Evolutionary conservation across 129 eudicot species (phyloP).

Genomic region (Lonicera japonica): DNA sequence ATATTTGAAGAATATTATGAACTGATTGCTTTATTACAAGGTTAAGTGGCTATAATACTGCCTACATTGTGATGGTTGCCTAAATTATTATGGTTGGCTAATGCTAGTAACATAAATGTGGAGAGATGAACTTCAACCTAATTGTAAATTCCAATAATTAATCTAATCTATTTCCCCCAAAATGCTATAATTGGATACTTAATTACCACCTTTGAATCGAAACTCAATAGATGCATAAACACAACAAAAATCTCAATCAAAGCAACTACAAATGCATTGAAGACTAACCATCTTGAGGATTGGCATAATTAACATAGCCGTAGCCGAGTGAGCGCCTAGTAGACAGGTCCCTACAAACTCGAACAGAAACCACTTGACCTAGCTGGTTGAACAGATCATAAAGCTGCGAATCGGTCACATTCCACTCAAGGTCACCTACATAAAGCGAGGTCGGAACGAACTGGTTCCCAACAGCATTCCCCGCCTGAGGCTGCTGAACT

Average conservation of each 20-base stretch:
- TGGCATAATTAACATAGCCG: conserved; percentile 78
- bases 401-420: conserved; percentile 73
- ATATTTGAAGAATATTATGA: too few species aligned
- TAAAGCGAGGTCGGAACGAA: conserved; percentile 63
- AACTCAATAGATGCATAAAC: neutral
- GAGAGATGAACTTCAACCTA: too few species aligned
- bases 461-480: conserved; percentile 47
- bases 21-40: too few species aligned
- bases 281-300: conserved; percentile 72
- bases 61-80: too few species aligned
- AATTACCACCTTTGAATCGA: neutral
- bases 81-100: too few species aligned
- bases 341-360: conserved; percentile 74
- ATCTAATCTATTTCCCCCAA: neutral
- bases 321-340: conserved; percentile 78
- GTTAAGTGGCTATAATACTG: too few species aligned
- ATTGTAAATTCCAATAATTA: too few species aligned
- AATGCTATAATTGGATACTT: neutral
- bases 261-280: neutral
- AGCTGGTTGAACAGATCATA: conserved; percentile 66
- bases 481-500: conserved; percentile 31
- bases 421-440: conserved; percentile 74
- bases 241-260: neutral
- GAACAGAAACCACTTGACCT: conserved; percentile 77
- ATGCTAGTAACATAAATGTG: too few species aligned